phyloP scores from a whole-genome alignment of 208 protist species.

The Leishmania tarentolae region DNA sequence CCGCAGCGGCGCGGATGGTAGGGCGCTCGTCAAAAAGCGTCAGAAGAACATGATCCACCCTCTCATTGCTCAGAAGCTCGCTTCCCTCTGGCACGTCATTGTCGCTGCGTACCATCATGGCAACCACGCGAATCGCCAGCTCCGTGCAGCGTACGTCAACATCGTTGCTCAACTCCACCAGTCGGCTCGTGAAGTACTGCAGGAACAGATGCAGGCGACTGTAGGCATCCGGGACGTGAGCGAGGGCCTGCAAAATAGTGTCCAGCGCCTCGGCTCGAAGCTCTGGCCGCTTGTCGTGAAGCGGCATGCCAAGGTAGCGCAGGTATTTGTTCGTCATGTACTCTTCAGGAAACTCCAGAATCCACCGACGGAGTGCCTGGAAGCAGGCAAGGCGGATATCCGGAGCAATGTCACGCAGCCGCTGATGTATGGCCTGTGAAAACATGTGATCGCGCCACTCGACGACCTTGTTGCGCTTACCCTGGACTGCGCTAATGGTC shows the following conservation, averaged over 20 bases:
- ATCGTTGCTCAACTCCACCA: slow-evolving; percentile 88
- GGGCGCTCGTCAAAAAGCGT: slow-evolving; percentile 90
- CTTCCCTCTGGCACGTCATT: slow-evolving; percentile 57
- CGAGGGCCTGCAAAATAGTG: slow-evolving; percentile 73
- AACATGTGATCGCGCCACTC: slow-evolving; percentile 80
- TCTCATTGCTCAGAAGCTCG: slow-evolving; percentile 75
- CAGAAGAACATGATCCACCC: slow-evolving; percentile 79
- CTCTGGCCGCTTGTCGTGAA: slow-evolving; percentile 87
- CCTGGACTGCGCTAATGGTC: slow-evolving; percentile 48
- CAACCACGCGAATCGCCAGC: slow-evolving; percentile 82
- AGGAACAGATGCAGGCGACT: slow-evolving; percentile 84
- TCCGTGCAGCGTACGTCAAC: slow-evolving; percentile 80
- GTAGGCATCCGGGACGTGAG: slow-evolving; percentile 54
- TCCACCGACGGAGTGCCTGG: slow-evolving; percentile 75
- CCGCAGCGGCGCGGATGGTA: slow-evolving; percentile 78
- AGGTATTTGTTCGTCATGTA: slow-evolving; percentile 91
- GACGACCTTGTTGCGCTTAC: slow-evolving; percentile 44
- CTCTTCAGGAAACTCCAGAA: slow-evolving; percentile 72
- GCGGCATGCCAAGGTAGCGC: slow-evolving; percentile 89
- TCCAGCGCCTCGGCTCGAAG: slow-evolving; percentile 78
- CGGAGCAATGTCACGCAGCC: slow-evolving; percentile 82
- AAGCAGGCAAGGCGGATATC: slow-evolving; percentile 82
- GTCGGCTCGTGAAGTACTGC: slow-evolving; percentile 77
- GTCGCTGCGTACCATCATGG: slow-evolving; percentile 75
- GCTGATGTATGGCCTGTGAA: slow-evolving; percentile 80